Conservation (phyloP, 352 stramenopile species). For the Elongisporangium prolatum region DNA sequence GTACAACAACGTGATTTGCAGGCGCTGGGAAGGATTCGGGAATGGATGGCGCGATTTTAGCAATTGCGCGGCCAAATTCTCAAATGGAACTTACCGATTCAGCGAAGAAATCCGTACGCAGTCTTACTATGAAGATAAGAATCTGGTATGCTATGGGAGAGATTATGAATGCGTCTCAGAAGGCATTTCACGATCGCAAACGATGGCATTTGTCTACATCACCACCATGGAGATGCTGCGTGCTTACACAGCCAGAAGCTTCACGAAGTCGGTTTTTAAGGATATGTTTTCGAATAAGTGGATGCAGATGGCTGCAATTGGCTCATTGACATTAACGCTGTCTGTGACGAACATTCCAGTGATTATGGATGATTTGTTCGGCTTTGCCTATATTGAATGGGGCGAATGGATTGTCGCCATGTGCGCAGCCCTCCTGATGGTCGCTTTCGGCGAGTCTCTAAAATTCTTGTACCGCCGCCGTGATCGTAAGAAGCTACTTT, state of each 20-base stretch:
- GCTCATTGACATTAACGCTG: conserved; percentile 50
- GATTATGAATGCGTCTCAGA: conserved; percentile 60
- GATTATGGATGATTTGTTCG: conserved; percentile 61
- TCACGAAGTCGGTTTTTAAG: conserved; percentile 68
- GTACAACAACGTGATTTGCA: conserved; percentile 46
- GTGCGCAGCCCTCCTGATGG: conserved; percentile 60
- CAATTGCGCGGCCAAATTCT: conserved; percentile 33
- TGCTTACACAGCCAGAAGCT: conserved; percentile 72
- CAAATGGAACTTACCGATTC: conserved; percentile 36
- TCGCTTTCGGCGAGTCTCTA: conserved; percentile 62
- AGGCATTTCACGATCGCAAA: conserved; percentile 59
- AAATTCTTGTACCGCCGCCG: conserved; percentile 56
- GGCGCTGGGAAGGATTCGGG: conserved; percentile 46
- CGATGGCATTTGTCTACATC: conserved; percentile 76
- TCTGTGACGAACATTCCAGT: conserved; percentile 68
- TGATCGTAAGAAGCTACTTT: conserved; percentile 38
- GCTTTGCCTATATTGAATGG: conserved; percentile 66
- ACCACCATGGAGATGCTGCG: conserved; percentile 73
- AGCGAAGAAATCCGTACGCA: conserved; percentile 22
- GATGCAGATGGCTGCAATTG: conserved; percentile 67
- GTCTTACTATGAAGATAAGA: conserved; percentile 32
- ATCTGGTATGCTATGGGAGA: conserved; percentile 39
- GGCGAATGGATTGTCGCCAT: conserved; percentile 76
- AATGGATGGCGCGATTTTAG: conserved; percentile 38
- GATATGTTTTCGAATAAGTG: conserved; percentile 77